Evolutionary conservation across 2,329 filamentous ascomycete genomes (phyloP).

Genomic region (Fonsecaea nubica): DNA sequence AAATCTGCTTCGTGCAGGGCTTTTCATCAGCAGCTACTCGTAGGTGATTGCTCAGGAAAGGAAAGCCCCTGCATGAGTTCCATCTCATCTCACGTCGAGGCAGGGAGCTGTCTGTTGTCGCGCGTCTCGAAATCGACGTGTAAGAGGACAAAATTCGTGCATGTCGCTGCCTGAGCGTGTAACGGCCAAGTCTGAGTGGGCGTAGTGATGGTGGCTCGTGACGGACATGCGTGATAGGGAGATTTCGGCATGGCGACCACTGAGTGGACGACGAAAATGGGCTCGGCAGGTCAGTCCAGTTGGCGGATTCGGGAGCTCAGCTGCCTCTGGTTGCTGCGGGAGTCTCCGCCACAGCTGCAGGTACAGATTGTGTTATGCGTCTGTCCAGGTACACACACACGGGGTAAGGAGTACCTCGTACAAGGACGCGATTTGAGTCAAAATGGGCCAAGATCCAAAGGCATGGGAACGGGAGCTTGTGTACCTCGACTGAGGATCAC

Average conservation of each 20-base stretch:
- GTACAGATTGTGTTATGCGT: constrained; percentile 36
- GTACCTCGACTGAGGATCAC: constrained; percentile 6
- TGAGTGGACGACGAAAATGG: constrained; percentile 19
- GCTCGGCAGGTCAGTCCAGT: constrained; percentile 2
- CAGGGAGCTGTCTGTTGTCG: constrained; percentile 21
- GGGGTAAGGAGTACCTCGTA: background rate
- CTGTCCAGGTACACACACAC: background rate
- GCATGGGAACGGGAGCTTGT: constrained; percentile 1
- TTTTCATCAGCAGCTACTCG: constrained; percentile 1
- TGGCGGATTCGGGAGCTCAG: constrained; percentile 25
- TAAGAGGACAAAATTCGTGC: constrained; percentile 12
- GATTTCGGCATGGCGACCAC: constrained; percentile 11
- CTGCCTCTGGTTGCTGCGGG: constrained; percentile 24
- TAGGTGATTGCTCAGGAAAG: background rate
- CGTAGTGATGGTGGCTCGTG: constrained; percentile 5
- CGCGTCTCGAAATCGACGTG: constrained; percentile 22
- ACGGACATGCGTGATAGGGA: constrained; percentile 24
- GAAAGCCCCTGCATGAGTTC: constrained; percentile 22
- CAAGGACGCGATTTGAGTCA: background rate
- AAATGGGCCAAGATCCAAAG: constrained; percentile 2
- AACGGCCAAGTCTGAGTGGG: constrained; percentile 29
- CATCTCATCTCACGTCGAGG: background rate
- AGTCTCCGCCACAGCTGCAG: constrained; percentile 35
- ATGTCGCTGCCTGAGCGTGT: constrained; percentile 26
- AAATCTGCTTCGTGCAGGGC: background rate